Conservation (phyloP, 2,329 filamentous ascomycete species). For the Scopulariopsis brevicaulis region DNA sequence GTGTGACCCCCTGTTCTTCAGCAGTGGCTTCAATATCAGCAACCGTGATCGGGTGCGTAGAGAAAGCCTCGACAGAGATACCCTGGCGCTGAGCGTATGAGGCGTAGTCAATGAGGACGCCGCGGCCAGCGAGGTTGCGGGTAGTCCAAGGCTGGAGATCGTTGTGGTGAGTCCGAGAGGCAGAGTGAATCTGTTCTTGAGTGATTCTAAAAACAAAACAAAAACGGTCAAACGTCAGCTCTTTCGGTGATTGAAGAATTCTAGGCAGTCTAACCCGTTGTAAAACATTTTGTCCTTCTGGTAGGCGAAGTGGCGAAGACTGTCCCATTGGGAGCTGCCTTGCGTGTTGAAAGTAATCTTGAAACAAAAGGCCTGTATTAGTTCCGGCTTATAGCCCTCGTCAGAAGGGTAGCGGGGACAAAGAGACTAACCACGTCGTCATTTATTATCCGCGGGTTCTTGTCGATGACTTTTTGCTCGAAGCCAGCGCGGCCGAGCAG, state of each 20-base stretch:
- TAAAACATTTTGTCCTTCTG: constrained; percentile 22
- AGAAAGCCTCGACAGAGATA: constrained; percentile 2
- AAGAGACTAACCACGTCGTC: constrained; percentile 8
- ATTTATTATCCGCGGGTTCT: constrained; percentile 8
- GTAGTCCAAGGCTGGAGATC: constrained; percentile 12
- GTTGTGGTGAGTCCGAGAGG: constrained; percentile 3
- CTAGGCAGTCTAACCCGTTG: constrained; percentile 11
- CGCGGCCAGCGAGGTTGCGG: constrained; percentile 5
- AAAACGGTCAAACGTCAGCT: not conserved
- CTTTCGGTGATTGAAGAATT: not conserved
- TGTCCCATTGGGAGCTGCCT: constrained; percentile 16
- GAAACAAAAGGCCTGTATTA: no score
- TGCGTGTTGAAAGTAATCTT: constrained; percentile 11
- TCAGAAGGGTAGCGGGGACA: not conserved
- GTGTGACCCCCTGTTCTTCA: constrained; percentile 25
- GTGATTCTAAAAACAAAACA: not conserved
- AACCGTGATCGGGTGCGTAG: constrained; percentile 25
- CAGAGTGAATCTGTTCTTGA: not conserved
- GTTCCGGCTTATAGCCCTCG: not conserved
- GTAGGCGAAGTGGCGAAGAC: constrained; percentile 23
- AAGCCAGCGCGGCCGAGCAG: constrained; percentile 8
- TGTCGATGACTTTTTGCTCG: constrained; percentile 9
- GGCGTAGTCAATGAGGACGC: constrained; percentile 7
- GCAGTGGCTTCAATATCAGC: constrained; percentile 29
- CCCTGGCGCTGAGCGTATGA: constrained; percentile 1